A percentile compares a stretch with the other conserved stretches of the same genome.
Evolutionary conservation across 2,329 filamentous ascomycete species (phyloP).

Genomic region (Pseudogymnoascus sp.): DNA sequence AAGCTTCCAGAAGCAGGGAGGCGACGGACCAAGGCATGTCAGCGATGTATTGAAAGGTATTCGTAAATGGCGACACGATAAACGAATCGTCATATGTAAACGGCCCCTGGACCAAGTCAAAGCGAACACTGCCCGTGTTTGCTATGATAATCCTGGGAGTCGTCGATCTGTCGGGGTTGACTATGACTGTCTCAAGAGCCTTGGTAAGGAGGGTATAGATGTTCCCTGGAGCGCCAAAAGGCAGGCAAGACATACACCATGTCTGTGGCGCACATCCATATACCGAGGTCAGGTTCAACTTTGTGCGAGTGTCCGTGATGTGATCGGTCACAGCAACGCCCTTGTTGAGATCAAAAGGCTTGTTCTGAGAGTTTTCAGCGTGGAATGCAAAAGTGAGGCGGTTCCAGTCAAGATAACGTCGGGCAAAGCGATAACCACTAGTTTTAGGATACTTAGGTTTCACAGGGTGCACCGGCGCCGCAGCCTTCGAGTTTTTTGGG

Average conservation of each 20-base stretch:
- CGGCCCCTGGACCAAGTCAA: conserved; percentile 87
- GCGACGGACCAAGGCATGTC: conserved; percentile 74
- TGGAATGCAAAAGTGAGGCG: conserved; percentile 65
- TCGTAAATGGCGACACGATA: conserved; percentile 81
- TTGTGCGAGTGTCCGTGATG: conserved; percentile 61
- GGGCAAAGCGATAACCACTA: conserved; percentile 44
- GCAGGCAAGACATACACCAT: conserved; percentile 72
- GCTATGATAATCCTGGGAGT: conserved; percentile 64
- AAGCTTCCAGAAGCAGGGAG: conserved; percentile 51
- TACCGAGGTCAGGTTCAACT: conserved; percentile 60
- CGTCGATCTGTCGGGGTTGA: conserved; percentile 48
- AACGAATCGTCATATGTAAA: conserved; percentile 86
- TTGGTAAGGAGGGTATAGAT: conserved; percentile 59
- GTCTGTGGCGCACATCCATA: conserved; percentile 74
- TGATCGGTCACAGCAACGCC: conserved; percentile 62
- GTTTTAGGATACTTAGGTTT: background rate
- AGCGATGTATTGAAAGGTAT: conserved; percentile 65
- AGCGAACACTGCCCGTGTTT: conserved; percentile 88
- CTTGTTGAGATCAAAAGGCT: conserved; percentile 62
- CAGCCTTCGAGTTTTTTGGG: conserved; percentile 54
- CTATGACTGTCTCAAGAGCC: conserved; percentile 59
- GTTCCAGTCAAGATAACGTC: conserved; percentile 87
- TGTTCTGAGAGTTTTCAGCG: conserved; percentile 62
- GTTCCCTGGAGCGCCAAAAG: conserved; percentile 63
- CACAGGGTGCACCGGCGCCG: conserved; percentile 46